Evolutionary conservation across 805 yeast species (phyloP).

Genomic region (Wickerhamomyces canadensis): DNA sequence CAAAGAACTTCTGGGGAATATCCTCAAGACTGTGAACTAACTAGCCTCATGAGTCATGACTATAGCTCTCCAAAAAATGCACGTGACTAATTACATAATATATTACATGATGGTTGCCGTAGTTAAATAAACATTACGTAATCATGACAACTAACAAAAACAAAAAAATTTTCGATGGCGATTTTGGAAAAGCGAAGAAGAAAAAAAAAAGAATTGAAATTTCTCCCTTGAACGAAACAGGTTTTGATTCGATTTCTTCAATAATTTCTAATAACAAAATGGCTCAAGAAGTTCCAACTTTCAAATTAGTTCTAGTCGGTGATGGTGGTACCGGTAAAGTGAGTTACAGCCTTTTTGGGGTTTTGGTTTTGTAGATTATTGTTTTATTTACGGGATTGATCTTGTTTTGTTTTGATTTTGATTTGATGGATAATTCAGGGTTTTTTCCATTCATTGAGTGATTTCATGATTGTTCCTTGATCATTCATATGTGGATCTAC

Average conservation of each 20-base stretch:
- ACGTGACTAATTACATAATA: too few species aligned
- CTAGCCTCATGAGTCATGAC: background rate
- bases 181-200: too few species aligned
- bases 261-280: slow-evolving; percentile 27
- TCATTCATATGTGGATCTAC: too few species aligned
- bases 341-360: slow-evolving; percentile 22
- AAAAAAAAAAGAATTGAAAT: background rate
- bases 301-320: slow-evolving; percentile 98
- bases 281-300: slow-evolving; percentile 86
- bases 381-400: too few species aligned
- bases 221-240: slow-evolving; percentile 1
- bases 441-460: too few species aligned
- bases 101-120: too few species aligned
- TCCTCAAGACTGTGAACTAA: slow-evolving; percentile 17
- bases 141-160: background rate
- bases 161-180: slow-evolving; percentile 11
- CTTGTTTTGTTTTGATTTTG: background rate
- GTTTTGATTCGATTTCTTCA: too few species aligned
- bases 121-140: too few species aligned
- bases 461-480: too few species aligned
- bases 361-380: slow-evolving; percentile 1
- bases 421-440: too few species aligned
- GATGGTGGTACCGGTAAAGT: slow-evolving; percentile 99
- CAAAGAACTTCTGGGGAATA: slow-evolving; percentile 15
- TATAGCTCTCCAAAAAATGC: too few species aligned